A percentile compares a stretch with the other conserved stretches of the same genome.
phyloP scores from a whole-genome alignment of 2,329 filamentous ascomycete species.

The Ophiobolus disseminans region DNA sequence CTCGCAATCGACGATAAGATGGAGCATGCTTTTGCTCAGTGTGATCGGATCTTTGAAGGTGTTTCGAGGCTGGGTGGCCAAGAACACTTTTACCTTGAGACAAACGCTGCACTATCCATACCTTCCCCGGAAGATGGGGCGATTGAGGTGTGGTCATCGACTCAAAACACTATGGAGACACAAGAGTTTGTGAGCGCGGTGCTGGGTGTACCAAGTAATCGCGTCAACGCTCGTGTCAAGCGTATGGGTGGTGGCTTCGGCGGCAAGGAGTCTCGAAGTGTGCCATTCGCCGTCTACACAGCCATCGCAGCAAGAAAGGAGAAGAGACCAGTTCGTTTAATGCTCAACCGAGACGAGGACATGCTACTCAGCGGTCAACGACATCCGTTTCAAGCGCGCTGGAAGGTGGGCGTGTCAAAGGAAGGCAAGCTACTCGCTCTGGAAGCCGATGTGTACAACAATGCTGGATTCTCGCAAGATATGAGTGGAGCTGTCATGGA shows the following conservation, averaged over 20 bases:
- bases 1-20: constrained; percentile 58
- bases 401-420: constrained; percentile 91
- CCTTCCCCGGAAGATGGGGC: constrained; percentile 91
- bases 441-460: constrained; percentile 88
- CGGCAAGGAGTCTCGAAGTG: constrained; percentile 87
- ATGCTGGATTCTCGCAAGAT: constrained; percentile 79
- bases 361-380: constrained; percentile 89
- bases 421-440: constrained; percentile 91
- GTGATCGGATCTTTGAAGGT: constrained; percentile 84
- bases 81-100: constrained; percentile 97
- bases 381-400: constrained; percentile 85
- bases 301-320: constrained; percentile 87
- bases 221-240: constrained; percentile 88
- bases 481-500: constrained; percentile 80
- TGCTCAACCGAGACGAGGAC: constrained; percentile 95
- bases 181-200: constrained; percentile 78
- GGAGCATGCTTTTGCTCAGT: constrained; percentile 75
- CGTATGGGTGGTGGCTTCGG: constrained; percentile 91
- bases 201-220: constrained; percentile 82
- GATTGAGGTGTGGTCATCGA: constrained; percentile 76
- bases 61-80: constrained; percentile 88
- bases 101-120: constrained; percentile 81
- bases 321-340: constrained; percentile 81
- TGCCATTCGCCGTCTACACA: constrained; percentile 81
- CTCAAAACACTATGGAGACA: constrained; percentile 50